These are phyloP conservation scores for Scutellaria minor DNA, from an alignment of 257 asterid genomes.

Conservation along the genomic window DNA sequence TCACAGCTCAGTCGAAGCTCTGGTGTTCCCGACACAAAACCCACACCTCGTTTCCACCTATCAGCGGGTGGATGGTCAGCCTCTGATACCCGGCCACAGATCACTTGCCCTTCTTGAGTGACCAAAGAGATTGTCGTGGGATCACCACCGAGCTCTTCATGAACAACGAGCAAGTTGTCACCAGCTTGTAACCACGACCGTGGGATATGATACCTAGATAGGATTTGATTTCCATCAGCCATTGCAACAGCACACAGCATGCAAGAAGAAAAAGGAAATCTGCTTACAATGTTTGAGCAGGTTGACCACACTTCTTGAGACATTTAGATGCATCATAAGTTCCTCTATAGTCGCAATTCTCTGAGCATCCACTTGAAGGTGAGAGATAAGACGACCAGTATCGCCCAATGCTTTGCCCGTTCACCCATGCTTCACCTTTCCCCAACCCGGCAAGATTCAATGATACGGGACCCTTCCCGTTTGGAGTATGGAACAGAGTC, in stretches of 20 bases:
- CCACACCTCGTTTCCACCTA: constrained; percentile 54
- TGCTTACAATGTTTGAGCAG: constrained; percentile 78
- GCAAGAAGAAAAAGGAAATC: background rate
- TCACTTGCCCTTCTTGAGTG: constrained; percentile 47
- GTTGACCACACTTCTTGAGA: constrained; percentile 73
- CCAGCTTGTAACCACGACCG: constrained; percentile 70
- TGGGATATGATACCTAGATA: constrained; percentile 66
- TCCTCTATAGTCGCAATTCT: constrained; percentile 77
- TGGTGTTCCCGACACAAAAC: constrained; percentile 50
- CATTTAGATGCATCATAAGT: constrained; percentile 65
- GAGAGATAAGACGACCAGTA: constrained; percentile 82
- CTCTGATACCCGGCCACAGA: constrained; percentile 60
- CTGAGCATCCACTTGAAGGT: constrained; percentile 70
- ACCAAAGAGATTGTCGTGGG: constrained; percentile 58
- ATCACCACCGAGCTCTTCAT: constrained; percentile 78
- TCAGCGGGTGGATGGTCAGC: constrained; percentile 66
- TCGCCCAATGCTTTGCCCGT: constrained; percentile 68
- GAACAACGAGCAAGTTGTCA: constrained; percentile 69
- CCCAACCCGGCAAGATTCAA: constrained; percentile 76
- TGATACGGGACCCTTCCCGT: constrained; percentile 62
- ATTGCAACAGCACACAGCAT: background rate
- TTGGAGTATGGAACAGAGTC: constrained; percentile 63
- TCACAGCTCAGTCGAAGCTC: constrained; percentile 62
- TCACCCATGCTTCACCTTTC: constrained; percentile 81
- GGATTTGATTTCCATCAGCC: background rate